Percentiles rank a stretch among this genome's conserved stretches.
Conservation (phyloP, 2,329 filamentous ascomycete species). For the Apiospora phragmitis region DNA sequence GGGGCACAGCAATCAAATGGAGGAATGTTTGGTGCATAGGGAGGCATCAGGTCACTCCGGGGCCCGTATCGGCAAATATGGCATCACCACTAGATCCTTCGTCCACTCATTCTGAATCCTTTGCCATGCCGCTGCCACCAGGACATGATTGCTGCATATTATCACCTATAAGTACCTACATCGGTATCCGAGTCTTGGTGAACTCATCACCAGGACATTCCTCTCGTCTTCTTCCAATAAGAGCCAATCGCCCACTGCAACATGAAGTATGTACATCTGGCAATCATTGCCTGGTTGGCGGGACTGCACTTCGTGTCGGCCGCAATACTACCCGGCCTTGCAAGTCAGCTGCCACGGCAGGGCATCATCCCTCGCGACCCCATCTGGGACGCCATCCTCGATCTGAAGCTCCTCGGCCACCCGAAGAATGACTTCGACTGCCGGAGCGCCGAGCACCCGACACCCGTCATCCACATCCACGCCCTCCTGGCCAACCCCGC, state of each 20-base stretch:
- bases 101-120: background rate
- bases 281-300: background rate
- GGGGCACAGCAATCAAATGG: background rate
- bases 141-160: background rate
- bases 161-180: background rate
- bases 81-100: background rate
- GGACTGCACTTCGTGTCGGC: background rate
- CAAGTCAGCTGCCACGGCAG: background rate
- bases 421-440: slow-evolving; percentile 26
- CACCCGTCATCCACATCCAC: slow-evolving; percentile 51
- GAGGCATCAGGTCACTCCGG: too few relatives aligned
- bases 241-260: background rate
- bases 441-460: slow-evolving; percentile 18
- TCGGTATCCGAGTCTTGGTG: background rate
- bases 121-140: background rate
- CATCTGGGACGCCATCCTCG: background rate
- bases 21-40: background rate
- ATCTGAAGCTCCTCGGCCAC: background rate
- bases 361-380: background rate
- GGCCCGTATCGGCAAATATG: background rate
- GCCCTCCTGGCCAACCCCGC: slow-evolving; percentile 26
- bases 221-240: background rate
- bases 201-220: background rate
- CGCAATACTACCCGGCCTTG: background rate
- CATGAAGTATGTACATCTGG: background rate